Conservation (phyloP, 2,329 filamentous ascomycete species). For the Aspergillus pseudoglaucus region DNA sequence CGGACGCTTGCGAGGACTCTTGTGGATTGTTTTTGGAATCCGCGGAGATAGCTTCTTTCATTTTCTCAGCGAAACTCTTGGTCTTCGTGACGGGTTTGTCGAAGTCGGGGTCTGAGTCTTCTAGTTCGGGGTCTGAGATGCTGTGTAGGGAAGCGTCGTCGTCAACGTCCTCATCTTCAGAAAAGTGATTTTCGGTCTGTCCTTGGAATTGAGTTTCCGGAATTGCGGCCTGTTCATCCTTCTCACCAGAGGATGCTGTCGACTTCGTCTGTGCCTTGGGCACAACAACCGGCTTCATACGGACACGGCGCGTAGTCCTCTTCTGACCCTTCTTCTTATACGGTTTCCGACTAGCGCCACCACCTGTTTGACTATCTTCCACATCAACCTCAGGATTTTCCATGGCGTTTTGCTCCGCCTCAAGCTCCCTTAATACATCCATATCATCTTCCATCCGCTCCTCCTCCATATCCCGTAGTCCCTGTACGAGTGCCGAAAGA, state of each 20-base stretch:
- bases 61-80: conserved; percentile 31
- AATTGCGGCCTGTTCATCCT: conserved; percentile 23
- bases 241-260: conserved; percentile 5
- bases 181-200: background rate
- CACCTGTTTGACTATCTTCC: conserved; percentile 32
- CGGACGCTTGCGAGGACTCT: conserved; percentile 10
- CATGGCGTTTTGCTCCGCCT: conserved; percentile 27
- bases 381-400: conserved; percentile 19
- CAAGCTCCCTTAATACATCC: conserved; percentile 40
- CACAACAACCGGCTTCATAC: conserved; percentile 35
- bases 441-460: conserved; percentile 38
- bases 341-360: conserved; percentile 8
- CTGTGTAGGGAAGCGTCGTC: conserved; percentile 22
- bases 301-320: conserved; percentile 39
- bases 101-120: conserved; percentile 26
- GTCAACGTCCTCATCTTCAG: conserved; percentile 12
- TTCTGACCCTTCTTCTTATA: conserved; percentile 47
- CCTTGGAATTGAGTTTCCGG: conserved; percentile 22
- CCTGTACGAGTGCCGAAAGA: conserved; percentile 33
- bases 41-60: conserved; percentile 29
- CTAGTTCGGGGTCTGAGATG: conserved; percentile 22
- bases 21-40: conserved; percentile 10
- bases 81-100: conserved; percentile 14
- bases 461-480: conserved; percentile 35
- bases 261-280: conserved; percentile 25